Evolutionary conservation across 164 flowering plant genomes (phyloP).

Genomic region (Cinnamomum chago): DNA sequence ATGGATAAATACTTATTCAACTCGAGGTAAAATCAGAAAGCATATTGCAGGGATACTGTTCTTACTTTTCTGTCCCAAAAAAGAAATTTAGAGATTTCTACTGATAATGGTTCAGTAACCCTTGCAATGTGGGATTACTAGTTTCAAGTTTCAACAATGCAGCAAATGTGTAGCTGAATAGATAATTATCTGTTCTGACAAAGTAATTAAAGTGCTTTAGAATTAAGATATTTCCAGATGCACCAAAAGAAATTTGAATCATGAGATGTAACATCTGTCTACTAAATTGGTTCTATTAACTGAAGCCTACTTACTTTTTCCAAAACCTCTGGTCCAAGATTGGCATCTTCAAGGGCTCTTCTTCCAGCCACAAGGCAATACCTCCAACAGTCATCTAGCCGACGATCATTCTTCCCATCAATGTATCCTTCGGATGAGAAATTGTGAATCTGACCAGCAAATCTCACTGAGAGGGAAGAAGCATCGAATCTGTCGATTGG

Average conservation of each 20-base stretch:
- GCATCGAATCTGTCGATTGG: constrained; percentile 66
- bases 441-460: constrained; percentile 64
- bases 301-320: constrained; percentile 22
- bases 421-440: constrained; percentile 64
- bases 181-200: too few species aligned
- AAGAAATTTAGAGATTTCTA: too few species aligned
- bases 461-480: constrained; percentile 50
- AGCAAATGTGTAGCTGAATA: neutral
- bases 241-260: neutral
- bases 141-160: neutral
- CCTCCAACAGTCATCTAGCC: constrained; percentile 71
- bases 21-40: neutral
- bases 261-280: neutral
- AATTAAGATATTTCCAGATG: neutral
- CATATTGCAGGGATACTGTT: too few species aligned
- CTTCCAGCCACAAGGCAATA: constrained; percentile 71
- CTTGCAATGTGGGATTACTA: too few species aligned
- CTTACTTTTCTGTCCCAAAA: too few species aligned
- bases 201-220: neutral
- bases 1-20: neutral
- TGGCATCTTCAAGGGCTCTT: constrained; percentile 66
- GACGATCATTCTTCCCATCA: constrained; percentile 72
- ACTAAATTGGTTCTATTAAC: neutral
- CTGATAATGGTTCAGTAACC: too few species aligned
- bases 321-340: constrained; percentile 45